Conservation (phyloP, 345 rosid species). For the Litchi chinensis region DNA sequence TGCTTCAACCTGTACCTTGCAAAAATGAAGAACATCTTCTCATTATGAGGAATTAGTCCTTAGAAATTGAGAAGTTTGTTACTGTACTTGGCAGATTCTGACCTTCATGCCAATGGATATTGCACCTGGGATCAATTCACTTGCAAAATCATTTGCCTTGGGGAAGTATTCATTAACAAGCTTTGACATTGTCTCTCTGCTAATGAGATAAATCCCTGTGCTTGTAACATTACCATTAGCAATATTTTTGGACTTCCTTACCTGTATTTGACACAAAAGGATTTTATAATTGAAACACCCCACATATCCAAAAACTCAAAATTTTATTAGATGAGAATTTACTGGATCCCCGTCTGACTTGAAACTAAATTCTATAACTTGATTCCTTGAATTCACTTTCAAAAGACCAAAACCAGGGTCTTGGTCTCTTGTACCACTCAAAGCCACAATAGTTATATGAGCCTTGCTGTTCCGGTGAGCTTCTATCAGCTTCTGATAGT, state of each 20-base stretch:
- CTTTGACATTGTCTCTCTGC: slow-evolving; percentile 53
- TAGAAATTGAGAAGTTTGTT: not conserved
- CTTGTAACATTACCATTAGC: slow-evolving; percentile 34
- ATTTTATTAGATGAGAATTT: not conserved
- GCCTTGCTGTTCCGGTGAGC: slow-evolving; percentile 55
- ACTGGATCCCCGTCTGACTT: slow-evolving; percentile 33
- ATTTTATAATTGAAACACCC: not conserved
- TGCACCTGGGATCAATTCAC: slow-evolving; percentile 65
- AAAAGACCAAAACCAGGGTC: slow-evolving; percentile 57
- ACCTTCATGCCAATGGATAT: slow-evolving; percentile 80
- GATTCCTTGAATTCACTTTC: slow-evolving; percentile 49
- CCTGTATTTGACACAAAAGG: slow-evolving; percentile 38
- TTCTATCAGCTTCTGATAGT: slow-evolving; percentile 64
- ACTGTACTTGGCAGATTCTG: not conserved
- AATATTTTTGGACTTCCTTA: slow-evolving; percentile 17
- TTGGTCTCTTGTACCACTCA: slow-evolving; percentile 40
- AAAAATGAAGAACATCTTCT: slow-evolving; percentile 6
- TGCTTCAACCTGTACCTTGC: slow-evolving; percentile 56
- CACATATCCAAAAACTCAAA: not conserved
- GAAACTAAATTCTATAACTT: slow-evolving; percentile 41
- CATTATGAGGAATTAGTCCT: not conserved
- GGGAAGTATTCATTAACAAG: slow-evolving; percentile 59
- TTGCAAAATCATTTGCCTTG: slow-evolving; percentile 54
- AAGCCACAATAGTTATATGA: slow-evolving; percentile 63
- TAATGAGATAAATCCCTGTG: slow-evolving; percentile 75